Evolutionary conservation across 2,329 filamentous ascomycete genomes (phyloP).

Genomic region (Xylaria sp.): DNA sequence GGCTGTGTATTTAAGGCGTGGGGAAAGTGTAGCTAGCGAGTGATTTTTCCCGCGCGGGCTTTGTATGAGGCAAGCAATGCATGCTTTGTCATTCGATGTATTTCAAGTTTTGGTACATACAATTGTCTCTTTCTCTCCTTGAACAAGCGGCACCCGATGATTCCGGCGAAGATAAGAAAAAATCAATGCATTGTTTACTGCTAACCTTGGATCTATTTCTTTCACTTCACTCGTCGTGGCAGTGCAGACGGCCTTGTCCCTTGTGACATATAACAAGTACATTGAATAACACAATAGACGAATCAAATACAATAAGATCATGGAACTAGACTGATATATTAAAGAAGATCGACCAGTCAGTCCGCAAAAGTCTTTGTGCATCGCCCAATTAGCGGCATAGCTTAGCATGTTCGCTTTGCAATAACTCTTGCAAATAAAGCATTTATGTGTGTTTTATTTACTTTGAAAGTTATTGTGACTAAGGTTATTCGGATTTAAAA

Average conservation of each 20-base stretch:
- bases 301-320: no score
- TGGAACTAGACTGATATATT: no score
- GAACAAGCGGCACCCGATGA: background rate
- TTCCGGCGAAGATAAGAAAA: background rate
- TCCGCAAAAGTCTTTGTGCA: no score
- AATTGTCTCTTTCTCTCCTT: background rate
- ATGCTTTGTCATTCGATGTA: slow-evolving; percentile 13
- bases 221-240: background rate
- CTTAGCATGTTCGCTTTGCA: no score
- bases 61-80: background rate
- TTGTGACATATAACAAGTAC: no score
- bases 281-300: no score
- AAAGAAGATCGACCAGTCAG: no score
- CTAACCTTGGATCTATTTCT: background rate
- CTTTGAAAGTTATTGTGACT: no score
- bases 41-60: background rate
- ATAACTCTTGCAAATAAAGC: no score
- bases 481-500: no score
- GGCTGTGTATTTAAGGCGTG: background rate
- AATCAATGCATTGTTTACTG: background rate
- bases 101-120: background rate
- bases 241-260: background rate
- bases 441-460: no score
- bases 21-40: background rate
- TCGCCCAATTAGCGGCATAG: no score